These are phyloP conservation scores for Cyclostephanos invisitatus DNA, from an alignment of 108 stramenopile species.

Conservation along the genomic window DNA sequence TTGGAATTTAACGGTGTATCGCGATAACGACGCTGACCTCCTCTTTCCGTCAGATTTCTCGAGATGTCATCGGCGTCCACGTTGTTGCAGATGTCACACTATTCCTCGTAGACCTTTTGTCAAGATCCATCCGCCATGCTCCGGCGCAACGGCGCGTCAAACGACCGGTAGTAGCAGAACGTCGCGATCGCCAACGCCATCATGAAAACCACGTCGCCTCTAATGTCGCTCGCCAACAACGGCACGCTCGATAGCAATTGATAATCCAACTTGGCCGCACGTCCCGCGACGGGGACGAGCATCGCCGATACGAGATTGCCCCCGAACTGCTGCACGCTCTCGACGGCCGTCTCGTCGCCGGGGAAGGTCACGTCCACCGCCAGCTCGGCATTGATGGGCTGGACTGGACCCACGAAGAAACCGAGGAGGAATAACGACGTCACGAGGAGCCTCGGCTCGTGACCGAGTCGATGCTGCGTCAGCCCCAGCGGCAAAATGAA, in stretches of 20 bases:
- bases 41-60: neutral
- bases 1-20: too few species aligned
- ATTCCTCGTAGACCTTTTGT: too few species aligned
- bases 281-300: conserved; percentile 56
- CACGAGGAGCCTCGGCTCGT: conserved; percentile 47
- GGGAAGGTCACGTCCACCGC: conserved; percentile 69
- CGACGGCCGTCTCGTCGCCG: conserved; percentile 67
- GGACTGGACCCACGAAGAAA: conserved; percentile 55
- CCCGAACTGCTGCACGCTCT: conserved; percentile 58
- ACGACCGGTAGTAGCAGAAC: conserved; percentile 44
- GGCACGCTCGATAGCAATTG: conserved; percentile 44
- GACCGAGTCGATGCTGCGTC: conserved; percentile 54
- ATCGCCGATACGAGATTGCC: conserved; percentile 59
- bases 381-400: conserved; percentile 67
- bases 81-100: too few species aligned
- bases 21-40: too few species aligned
- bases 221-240: conserved; percentile 46
- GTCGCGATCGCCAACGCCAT: conserved; percentile 47
- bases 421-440: conserved; percentile 53
- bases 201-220: conserved; percentile 57
- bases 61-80: too few species aligned
- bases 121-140: conserved; percentile 42
- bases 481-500: conserved; percentile 57
- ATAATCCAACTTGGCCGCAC: conserved; percentile 51
- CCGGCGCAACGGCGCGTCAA: conserved; percentile 54